Base-by-base conservation (phyloP, 306 rosid genomes). In the Mimosa pudica region DNA sequence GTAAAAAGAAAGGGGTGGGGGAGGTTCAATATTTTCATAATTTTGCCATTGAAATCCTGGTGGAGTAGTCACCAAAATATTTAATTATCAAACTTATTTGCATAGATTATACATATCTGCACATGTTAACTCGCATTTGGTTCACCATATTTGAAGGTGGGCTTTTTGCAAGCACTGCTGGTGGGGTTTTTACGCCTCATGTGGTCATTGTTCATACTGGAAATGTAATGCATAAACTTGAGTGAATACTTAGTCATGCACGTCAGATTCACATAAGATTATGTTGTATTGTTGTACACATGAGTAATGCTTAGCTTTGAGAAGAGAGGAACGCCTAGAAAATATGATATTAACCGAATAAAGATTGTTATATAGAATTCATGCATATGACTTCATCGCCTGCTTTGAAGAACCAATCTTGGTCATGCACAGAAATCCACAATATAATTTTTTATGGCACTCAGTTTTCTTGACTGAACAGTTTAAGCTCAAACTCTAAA, bases 181-280 rank as follows among this genome's bases (percentile, higher is more conserved):
- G 85, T 74, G 89, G 85, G 77, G 93, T 88, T 83, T 94, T 94
- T 61, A 85, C 82, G 48, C 90, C 98, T 4, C 94, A 88, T 73
- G 94, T 87, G 70, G 83, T 94, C 44, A 92, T 87, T 74, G 90
- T 90, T 77, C 70, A 83, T 70, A 78, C 94, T 0, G 96, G 97
- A 65, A 91, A 94, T 94, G 98, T 92, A 86, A 80, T 62, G 69
- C 47, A n/a, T n/a, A n/a, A n/a, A n/a, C n/a, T n/a, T n/a, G n/a
- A n/a, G n/a, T n/a, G n/a, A 18, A 42, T 57, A 72, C 7, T 71
- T 58, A 33, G 18, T 51, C 41, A 5, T 64, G 9, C 58, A 41
- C 32, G 60, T 55, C 9, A 60, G 65, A 60, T 60, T 60, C 13
- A 60, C 36, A 60, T 60, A 4, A 2, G 8, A 60, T 10, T n/a